Evolutionary conservation across 495 filamentous ascomycete species (phyloP).

Genomic region (Cladorrhinum samala): DNA sequence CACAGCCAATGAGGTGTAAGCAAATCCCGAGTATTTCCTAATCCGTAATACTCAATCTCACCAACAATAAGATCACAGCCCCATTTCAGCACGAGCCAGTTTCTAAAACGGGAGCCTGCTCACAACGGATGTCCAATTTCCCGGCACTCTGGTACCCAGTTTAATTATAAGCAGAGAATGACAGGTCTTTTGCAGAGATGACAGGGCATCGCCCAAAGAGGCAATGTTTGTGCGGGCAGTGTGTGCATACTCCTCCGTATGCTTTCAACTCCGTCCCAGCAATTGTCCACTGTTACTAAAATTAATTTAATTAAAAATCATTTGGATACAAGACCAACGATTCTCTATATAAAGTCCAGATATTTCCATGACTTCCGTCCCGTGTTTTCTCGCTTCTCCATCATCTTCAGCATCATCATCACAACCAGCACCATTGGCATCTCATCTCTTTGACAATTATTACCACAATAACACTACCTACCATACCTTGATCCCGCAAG

Average conservation of each 20-base stretch:
- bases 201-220: not conserved
- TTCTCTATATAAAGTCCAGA: not conserved
- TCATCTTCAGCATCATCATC: conserved; percentile 5
- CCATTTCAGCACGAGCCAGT: too few relatives aligned
- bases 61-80: too few relatives aligned
- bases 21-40: too few relatives aligned
- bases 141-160: not conserved
- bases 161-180: not conserved
- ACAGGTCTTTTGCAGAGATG: not conserved
- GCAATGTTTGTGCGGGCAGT: not conserved
- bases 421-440: not conserved
- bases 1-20: too few relatives aligned
- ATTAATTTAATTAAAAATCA: too few relatives aligned
- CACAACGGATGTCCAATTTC: not conserved
- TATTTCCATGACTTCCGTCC: not conserved
- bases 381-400: not conserved
- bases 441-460: not conserved
- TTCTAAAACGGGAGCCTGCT: too few relatives aligned
- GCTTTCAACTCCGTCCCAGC: not conserved
- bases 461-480: not conserved
- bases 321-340: not conserved
- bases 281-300: not conserved
- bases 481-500: too few relatives aligned
- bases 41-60: too few relatives aligned
- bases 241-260: not conserved